Evolutionary conservation across 2,329 filamentous ascomycete species (phyloP), one percentile per base, ranked within the genome.

Genomic region (Sporothrix protearum): DNA sequence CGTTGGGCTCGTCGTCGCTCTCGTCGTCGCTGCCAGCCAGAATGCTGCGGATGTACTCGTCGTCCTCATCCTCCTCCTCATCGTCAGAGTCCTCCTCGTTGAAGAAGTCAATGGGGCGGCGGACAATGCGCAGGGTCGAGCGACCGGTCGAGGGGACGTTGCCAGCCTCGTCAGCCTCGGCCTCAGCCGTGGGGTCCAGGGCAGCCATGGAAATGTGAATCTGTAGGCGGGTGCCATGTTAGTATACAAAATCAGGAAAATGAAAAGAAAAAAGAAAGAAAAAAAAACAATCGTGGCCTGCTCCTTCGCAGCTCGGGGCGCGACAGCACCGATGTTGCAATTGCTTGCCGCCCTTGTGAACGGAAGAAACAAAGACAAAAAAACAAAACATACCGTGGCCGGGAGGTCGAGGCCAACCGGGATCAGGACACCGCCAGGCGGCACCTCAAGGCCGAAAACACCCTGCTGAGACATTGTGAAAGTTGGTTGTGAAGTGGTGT

Each of bases 141-240:
- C 94, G 92, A 77, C 90, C 87, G 74, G 89, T 82, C 72, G 83
- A 81, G 77, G 87, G 87, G 73, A 87, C 82, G 78, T 90, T 88
- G 77, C 85, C 86, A 69, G 87, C 86, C 72, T 86, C 85, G 76
- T 90, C 89, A 72, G 85, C 85, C 80, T 93, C 87, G 47, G 90
- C 87, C 77, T 89, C 86, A 77, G 92, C 92, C 78, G 89, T 93
- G 72, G 96, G 96, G 80, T 99, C 95, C 80, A 99, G 91, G 76
- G 96, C 96, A 78, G 96, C 96, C 96, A 99, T 99, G 78, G 94
- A 98, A 79, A 99, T 93, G 81, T 93, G 93, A 84, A 97, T 96
- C 94, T 97, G 78, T 9, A 10, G 2, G 0, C 2, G 16, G 51
- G 5, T 16, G 22, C 22, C 3, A 30, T 49, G 71, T 71, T 33